Conservation (phyloP, 331 rosid species). For the Saraca asoca region DNA sequence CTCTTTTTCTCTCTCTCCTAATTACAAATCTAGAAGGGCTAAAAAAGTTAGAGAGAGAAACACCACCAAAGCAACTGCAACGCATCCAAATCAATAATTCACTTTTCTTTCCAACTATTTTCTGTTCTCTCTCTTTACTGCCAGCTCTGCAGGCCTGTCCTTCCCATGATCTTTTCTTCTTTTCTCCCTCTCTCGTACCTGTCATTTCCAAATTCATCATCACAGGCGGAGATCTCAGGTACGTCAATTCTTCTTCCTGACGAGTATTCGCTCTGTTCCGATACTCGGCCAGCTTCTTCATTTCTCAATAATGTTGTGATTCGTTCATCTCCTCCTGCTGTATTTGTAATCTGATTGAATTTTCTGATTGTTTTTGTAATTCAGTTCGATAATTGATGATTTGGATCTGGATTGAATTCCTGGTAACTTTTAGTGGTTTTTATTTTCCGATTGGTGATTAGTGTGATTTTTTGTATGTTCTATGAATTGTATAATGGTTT, state of each 20-base stretch:
- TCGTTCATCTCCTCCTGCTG: constrained; percentile 30
- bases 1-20: constrained; percentile 44
- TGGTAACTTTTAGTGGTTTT: constrained; percentile 33
- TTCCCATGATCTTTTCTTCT: constrained; percentile 43
- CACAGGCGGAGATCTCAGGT: constrained; percentile 63
- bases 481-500: constrained; percentile 6
- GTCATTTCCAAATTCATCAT: constrained; percentile 37
- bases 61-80: constrained; percentile 26
- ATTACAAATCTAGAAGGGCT: constrained; percentile 56
- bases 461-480: constrained; percentile 31
- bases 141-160: constrained; percentile 61
- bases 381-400: constrained; percentile 23
- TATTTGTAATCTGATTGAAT: constrained; percentile 28
- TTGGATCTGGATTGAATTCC: constrained; percentile 31
- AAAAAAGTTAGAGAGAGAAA: constrained; percentile 65
- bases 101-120: constrained; percentile 42
- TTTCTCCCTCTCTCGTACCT: constrained; percentile 19
- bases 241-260: constrained; percentile 37
- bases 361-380: constrained; percentile 25
- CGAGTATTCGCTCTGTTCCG: constrained; percentile 11
- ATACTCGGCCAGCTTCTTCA: constrained; percentile 26
- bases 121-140: constrained; percentile 49
- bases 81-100: constrained; percentile 61
- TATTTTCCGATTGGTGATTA: constrained; percentile 23
- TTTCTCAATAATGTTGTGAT: neutral